Evolutionary conservation across 306 rosid genomes (phyloP).

Genomic region (Prunus mume): DNA sequence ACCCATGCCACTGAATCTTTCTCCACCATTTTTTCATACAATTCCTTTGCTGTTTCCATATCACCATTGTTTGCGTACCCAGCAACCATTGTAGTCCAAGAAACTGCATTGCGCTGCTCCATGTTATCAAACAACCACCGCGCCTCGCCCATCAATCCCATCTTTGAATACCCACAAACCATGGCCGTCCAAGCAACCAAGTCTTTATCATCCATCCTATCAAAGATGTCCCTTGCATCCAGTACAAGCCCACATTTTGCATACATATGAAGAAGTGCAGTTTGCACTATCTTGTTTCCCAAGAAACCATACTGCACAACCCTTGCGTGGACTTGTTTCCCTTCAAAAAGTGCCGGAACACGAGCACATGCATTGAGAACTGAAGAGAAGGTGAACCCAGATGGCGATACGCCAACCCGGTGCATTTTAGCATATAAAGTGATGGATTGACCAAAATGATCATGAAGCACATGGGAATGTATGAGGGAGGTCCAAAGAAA

Average conservation of each 20-base stretch:
- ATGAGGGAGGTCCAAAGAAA: constrained; percentile 67
- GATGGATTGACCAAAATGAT: constrained; percentile 37
- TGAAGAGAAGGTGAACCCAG: constrained; percentile 60
- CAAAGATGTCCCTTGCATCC: constrained; percentile 56
- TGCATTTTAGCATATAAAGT: constrained; percentile 58
- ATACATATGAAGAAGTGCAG: constrained; percentile 65
- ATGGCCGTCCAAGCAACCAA: constrained; percentile 72
- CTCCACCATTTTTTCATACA: constrained; percentile 50
- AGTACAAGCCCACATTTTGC: constrained; percentile 50
- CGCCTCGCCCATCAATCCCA: constrained; percentile 64
- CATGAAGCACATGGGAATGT: constrained; percentile 34
- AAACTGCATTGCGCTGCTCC: constrained; percentile 45
- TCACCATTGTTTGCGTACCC: constrained; percentile 64
- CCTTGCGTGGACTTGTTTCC: constrained; percentile 55
- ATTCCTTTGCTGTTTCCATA: constrained; percentile 57
- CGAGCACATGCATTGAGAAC: constrained; percentile 68
- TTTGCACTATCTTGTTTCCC: constrained; percentile 57
- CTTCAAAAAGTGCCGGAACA: constrained; percentile 34
- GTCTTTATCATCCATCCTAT: constrained; percentile 55
- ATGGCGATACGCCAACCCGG: constrained; percentile 41
- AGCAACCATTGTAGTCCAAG: constrained; percentile 74
- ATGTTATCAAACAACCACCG: constrained; percentile 53
- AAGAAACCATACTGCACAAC: constrained; percentile 43
- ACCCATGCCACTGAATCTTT: constrained; percentile 38
- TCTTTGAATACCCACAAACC: constrained; percentile 60